Percentiles rank a stretch among this genome's conserved stretches.
phyloP scores from a whole-genome alignment of 2,329 filamentous ascomycete species.

The Xylariaceae sp. region DNA sequence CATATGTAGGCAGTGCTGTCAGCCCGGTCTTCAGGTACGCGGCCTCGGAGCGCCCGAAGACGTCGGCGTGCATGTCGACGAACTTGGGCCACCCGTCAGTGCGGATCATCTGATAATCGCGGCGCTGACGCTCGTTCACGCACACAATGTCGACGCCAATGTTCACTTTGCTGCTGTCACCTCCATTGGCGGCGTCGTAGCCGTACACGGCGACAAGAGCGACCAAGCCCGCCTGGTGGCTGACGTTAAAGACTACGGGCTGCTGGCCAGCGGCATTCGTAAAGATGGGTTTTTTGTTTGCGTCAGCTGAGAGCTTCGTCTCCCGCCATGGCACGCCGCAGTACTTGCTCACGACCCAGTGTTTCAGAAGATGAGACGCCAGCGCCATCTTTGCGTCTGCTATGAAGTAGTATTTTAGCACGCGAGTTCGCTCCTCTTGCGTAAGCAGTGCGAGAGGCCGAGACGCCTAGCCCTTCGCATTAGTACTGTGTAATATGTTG shows the following conservation, averaged over 20 bases:
- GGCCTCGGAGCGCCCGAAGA: slow-evolving; percentile 69
- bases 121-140: slow-evolving; percentile 70
- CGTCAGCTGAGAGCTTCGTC: slow-evolving; percentile 63
- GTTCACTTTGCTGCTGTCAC: slow-evolving; percentile 44
- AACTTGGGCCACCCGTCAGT: slow-evolving; percentile 67
- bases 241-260: slow-evolving; percentile 74
- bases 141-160: slow-evolving; percentile 81
- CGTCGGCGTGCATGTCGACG: slow-evolving; percentile 75
- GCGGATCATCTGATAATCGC: slow-evolving; percentile 63
- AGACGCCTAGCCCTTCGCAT: slow-evolving; percentile 52
- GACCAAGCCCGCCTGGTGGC: slow-evolving; percentile 79
- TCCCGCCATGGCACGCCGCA: slow-evolving; percentile 66
- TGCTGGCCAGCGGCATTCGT: slow-evolving; percentile 54
- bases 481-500: neutral
- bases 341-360: slow-evolving; percentile 67
- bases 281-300: slow-evolving; percentile 61
- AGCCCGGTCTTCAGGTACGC: slow-evolving; percentile 62
- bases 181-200: slow-evolving; percentile 32
- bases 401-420: slow-evolving; percentile 69
- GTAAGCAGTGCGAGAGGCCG: slow-evolving; percentile 60
- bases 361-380: slow-evolving; percentile 76
- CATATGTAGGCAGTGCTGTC: slow-evolving; percentile 36
- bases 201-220: slow-evolving; percentile 64
- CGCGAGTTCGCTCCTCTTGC: slow-evolving; percentile 60
- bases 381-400: slow-evolving; percentile 78